Conservation (phyloP, 805 yeast species). For the Ogataea pini region DNA sequence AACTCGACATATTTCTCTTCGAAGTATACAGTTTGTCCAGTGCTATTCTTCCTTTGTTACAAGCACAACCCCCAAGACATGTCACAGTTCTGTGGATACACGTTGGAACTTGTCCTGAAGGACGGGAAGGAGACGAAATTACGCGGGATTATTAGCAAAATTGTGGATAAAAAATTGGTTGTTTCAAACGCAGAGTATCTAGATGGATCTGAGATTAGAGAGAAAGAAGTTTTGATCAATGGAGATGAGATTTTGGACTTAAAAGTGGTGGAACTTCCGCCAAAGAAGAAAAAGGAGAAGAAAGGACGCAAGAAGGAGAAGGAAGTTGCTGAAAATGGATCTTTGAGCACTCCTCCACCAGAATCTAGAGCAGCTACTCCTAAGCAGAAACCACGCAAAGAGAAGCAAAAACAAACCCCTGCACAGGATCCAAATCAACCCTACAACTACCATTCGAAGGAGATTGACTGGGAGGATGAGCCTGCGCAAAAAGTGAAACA, state of each 20-base stretch:
- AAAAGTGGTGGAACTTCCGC: conserved; percentile 57
- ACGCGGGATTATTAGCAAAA: conserved; percentile 29
- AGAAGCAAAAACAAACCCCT: conserved; percentile 11
- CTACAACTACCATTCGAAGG: conserved; percentile 27
- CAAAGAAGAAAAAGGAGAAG: conserved; percentile 29
- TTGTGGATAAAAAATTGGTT: conserved; percentile 25
- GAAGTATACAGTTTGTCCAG: too few relatives aligned
- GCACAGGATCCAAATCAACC: conserved; percentile 22
- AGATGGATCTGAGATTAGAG: conserved; percentile 27
- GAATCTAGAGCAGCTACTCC: conserved; percentile 15
- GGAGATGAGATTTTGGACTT: conserved; percentile 52
- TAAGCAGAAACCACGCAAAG: conserved; percentile 21
- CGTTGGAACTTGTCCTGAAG: conserved; percentile 44
- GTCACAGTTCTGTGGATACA: conserved; percentile 48
- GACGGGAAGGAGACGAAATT: conserved; percentile 33
- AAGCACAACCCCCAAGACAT: conserved; percentile 15
- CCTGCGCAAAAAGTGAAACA: conserved; percentile 49
- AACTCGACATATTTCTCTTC: not conserved
- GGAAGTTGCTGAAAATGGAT: conserved; percentile 8
- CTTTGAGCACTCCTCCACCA: conserved; percentile 2
- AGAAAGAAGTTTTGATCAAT: conserved; percentile 25
- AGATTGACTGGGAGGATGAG: conserved; percentile 49
- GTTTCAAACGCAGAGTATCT: conserved; percentile 37
- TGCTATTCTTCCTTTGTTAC: not conserved
- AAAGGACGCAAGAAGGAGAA: conserved; percentile 18